Conservation (phyloP, 108 stramenopile genomes). For the Cyclotella atomus region DNA sequence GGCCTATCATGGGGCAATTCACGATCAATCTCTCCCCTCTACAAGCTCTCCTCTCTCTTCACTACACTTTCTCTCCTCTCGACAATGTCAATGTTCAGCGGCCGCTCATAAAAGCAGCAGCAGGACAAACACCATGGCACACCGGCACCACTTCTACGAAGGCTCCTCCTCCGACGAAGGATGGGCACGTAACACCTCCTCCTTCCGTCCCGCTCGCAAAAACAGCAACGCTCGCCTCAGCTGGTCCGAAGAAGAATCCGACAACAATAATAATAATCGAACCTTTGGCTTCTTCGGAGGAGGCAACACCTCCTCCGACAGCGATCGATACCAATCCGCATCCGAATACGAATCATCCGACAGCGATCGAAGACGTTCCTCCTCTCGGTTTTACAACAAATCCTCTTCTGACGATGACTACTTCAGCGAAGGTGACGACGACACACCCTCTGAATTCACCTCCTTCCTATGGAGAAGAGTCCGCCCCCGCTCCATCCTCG, state of each 20-base stretch:
- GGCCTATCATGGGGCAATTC: too few relatives aligned
- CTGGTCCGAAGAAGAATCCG: conserved; percentile 7
- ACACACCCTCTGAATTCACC: background rate
- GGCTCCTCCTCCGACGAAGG: conserved; percentile 17
- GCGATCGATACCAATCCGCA: conserved; percentile 5
- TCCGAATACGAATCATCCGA: conserved; percentile 6
- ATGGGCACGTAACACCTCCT: conserved; percentile 10
- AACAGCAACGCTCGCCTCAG: too few relatives aligned
- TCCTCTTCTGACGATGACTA: too few relatives aligned
- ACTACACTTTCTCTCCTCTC: too few relatives aligned
- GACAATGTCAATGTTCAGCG: too few relatives aligned
- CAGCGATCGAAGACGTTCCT: background rate
- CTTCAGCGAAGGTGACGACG: background rate
- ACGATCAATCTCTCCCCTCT: too few relatives aligned
- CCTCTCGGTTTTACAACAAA: too few relatives aligned
- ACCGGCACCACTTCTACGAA: conserved; percentile 3
- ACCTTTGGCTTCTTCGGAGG: background rate
- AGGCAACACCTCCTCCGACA: background rate
- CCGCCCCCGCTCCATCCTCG: background rate
- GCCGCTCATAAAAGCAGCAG: too few relatives aligned
- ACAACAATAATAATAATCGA: background rate
- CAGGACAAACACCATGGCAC: background rate
- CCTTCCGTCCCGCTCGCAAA: conserved; percentile 4
- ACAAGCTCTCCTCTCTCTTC: too few relatives aligned
- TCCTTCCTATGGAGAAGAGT: background rate